A percentile compares a stretch with the other conserved stretches of the same genome.
phyloP scores from a whole-genome alignment of 176 grass and related monocot species.

The Otatea glauca region DNA sequence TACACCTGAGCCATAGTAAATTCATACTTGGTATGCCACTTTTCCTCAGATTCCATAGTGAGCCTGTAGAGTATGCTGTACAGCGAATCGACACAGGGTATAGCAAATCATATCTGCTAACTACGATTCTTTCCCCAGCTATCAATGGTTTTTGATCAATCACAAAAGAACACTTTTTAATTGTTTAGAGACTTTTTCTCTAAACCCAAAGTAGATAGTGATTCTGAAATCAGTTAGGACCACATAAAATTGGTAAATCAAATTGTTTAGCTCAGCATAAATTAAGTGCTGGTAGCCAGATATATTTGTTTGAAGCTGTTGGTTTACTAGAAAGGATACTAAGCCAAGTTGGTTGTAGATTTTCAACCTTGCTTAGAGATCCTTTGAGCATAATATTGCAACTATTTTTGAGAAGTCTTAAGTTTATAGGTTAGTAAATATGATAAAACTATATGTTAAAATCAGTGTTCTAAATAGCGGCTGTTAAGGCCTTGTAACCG shows the following conservation, averaged over 20 bases:
- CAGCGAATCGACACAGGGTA: neutral
- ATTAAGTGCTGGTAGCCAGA: neutral
- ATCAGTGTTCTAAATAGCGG: neutral
- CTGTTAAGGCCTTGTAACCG: no score
- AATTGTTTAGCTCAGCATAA: constrained; percentile 10
- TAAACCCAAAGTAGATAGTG: constrained; percentile 11
- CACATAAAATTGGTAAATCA: neutral
- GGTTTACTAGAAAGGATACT: neutral
- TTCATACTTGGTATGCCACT: neutral
- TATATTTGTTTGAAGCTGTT: constrained; percentile 12
- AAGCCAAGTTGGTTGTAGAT: constrained; percentile 16
- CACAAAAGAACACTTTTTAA: neutral
- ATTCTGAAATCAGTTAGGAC: constrained; percentile 5
- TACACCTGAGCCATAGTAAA: neutral
- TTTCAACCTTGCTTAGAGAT: constrained; percentile 8
- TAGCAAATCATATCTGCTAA: constrained; percentile 18
- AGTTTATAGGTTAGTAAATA: constrained; percentile 3
- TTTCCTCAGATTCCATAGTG: constrained; percentile 10
- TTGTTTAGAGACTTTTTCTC: neutral
- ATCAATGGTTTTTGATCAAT: constrained; percentile 16
- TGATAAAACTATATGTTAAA: constrained; percentile 6
- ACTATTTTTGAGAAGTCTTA: constrained; percentile 10
- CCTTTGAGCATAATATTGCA: neutral
- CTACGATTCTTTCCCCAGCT: constrained; percentile 21
- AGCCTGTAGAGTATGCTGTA: neutral